Percentiles rank a stretch among this genome's conserved stretches.
phyloP scores from a whole-genome alignment of 805 yeast genomes.

The Tetrapisispora nanseiensis region DNA sequence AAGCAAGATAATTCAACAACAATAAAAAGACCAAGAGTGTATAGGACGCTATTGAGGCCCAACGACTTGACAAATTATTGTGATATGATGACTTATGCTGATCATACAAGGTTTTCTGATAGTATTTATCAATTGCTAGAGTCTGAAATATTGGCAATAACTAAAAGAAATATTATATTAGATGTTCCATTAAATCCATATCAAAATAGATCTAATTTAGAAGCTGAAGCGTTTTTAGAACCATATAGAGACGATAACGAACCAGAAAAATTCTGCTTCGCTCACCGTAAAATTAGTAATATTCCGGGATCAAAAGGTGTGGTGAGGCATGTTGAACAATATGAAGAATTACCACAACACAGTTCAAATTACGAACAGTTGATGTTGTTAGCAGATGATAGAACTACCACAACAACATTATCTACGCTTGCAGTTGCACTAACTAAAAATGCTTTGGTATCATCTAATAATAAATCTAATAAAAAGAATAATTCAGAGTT shows the following conservation, averaged over 20 bases:
- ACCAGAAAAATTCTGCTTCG: conserved; percentile 26
- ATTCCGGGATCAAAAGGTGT: conserved; percentile 32
- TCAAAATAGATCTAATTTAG: conserved; percentile 31
- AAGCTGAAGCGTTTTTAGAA: conserved; percentile 25
- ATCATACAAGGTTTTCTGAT: conserved; percentile 72
- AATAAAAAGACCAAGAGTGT: conserved; percentile 53
- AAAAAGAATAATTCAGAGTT: neutral
- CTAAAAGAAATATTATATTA: conserved; percentile 68
- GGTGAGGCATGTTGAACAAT: conserved; percentile 41
- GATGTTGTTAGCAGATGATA: conserved; percentile 61
- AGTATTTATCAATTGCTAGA: conserved; percentile 72
- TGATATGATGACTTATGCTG: conserved; percentile 78
- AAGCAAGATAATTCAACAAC: conserved; percentile 6
- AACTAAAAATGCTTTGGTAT: conserved; percentile 20
- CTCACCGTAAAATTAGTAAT: conserved; percentile 34
- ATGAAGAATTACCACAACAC: conserved; percentile 65
- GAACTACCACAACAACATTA: conserved; percentile 30
- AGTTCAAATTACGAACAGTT: conserved; percentile 82
- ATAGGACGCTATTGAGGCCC: conserved; percentile 69
- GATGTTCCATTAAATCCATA: conserved; percentile 68
- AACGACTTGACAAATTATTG: conserved; percentile 74
- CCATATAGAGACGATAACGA: conserved; percentile 37
- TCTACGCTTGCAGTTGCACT: conserved; percentile 32
- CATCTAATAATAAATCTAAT: neutral
- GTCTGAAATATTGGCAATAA: conserved; percentile 71